phyloP scores from a whole-genome alignment of 2,329 filamentous ascomycete species.

The Chalaropsis thielavioides region DNA sequence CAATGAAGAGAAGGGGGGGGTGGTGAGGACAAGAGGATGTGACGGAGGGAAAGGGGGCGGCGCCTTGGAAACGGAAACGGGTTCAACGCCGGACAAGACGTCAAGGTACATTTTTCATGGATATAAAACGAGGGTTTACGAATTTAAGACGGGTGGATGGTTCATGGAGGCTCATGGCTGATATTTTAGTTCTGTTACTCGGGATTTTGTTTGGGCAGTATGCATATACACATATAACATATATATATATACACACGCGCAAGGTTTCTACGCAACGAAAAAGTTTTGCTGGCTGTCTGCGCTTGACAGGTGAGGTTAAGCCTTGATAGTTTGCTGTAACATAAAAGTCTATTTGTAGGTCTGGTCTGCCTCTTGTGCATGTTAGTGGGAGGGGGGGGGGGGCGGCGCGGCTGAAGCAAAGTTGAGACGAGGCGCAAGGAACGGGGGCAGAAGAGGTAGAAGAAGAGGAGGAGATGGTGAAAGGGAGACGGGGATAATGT shows the following conservation, averaged over 20 bases:
- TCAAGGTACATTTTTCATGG: background rate
- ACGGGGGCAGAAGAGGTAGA: background rate
- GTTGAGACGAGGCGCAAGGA: background rate
- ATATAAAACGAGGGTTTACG: conserved; percentile 5
- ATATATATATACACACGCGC: background rate
- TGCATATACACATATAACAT: background rate
- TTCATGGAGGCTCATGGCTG: background rate
- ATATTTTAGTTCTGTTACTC: background rate
- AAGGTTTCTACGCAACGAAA: background rate
- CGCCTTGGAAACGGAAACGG: background rate
- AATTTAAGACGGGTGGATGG: background rate
- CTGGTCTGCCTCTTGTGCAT: background rate
- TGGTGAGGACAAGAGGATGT: background rate
- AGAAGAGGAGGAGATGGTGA: background rate
- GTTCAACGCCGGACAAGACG: background rate
- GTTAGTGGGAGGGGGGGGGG: background rate
- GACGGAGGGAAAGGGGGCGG: background rate
- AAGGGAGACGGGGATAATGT: background rate
- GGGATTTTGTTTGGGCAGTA: background rate
- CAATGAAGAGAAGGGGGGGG: background rate
- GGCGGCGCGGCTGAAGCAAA: background rate
- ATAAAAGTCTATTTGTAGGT: background rate
- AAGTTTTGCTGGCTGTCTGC: background rate
- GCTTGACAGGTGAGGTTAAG: background rate
- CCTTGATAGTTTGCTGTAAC: background rate